Base-by-base conservation (phyloP, 2,329 filamentous ascomycete species). In the Neonectria faginata region DNA sequence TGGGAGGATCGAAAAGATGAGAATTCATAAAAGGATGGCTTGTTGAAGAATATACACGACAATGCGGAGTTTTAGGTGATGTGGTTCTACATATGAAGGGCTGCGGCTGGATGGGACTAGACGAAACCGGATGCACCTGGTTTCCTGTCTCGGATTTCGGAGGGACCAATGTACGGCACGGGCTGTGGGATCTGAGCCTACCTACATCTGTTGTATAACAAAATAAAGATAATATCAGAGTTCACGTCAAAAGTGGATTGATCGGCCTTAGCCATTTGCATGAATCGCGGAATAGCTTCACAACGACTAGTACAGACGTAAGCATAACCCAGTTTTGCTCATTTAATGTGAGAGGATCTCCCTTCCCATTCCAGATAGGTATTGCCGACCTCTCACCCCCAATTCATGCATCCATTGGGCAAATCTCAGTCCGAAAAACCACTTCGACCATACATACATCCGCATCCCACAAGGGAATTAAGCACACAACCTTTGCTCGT, bases 241-340 rank as follows among this genome's bases (percentile, higher is more conserved):
- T 29, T 31, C n/a, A 27, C 10, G n/a, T 11, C 18, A 3, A 12
- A 50, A 50, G 47, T 33, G 16, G 10, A 20, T 31, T n/a, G n/a
- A 33, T 33, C 60, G 57, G 66, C 33, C 14, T 14, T 16, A 16
- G 33, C 33, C 33, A 36, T 16, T 36, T 36, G 12, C 12, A 14
- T 16, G 6, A 16, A 5, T 36, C 33, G 33, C 6, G 14, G 33
- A 60, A 61, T 50, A 22, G 45, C 55, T 65, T 69, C 57, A 65
- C 68, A 58, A 27, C 45, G 14, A n/a, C 3, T n/a, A 3, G 22
- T 2, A 48, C 8, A 29, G 29, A 29, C 16, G 25, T 10, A 29
- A n/a, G 14, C 14, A 48, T 1, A 9, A 14, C 22, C 16, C 12
- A 22, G 25, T 44, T 22, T 47, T 25, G 22, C 20, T 47, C 22